Conservation (phyloP, 805 yeast genomes). For the Sungouiozyma intestinalis region DNA sequence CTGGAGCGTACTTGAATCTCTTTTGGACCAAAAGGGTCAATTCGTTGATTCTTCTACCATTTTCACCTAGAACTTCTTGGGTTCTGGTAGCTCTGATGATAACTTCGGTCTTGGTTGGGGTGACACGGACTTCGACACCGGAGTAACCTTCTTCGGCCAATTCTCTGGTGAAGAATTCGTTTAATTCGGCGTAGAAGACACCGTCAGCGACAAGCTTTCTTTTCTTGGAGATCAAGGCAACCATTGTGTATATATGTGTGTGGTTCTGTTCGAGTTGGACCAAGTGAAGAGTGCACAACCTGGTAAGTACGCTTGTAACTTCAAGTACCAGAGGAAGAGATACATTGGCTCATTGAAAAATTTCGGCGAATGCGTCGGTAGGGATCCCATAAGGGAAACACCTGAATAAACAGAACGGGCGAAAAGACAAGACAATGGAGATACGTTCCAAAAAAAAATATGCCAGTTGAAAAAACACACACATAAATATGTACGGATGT, state of each 20-base stretch:
- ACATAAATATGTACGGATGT: neutral
- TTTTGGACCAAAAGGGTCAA: constrained; percentile 94
- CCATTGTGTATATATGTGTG: constrained; percentile 23
- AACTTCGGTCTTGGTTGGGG: constrained; percentile 96
- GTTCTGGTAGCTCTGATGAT: constrained; percentile 99
- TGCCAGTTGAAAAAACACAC: neutral
- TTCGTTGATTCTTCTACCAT: constrained; percentile 99
- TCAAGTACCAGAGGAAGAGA: too few relatives aligned
- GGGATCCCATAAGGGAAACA: too few relatives aligned
- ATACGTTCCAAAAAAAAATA: too few relatives aligned
- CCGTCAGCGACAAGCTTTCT: constrained; percentile 99
- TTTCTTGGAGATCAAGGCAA: constrained; percentile 76
- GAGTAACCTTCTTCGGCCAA: constrained; percentile 99
- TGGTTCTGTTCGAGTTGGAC: constrained; percentile 6
- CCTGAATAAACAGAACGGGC: too few relatives aligned
- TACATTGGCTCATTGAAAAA: too few relatives aligned
- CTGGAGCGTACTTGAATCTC: constrained; percentile 96
- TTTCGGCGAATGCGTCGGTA: too few relatives aligned
- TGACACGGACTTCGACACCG: constrained; percentile 98
- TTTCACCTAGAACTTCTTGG: constrained; percentile 97
- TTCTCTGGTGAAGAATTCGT: constrained; percentile 99
- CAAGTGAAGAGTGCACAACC: too few relatives aligned
- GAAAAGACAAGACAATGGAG: too few relatives aligned
- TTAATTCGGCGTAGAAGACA: constrained; percentile 99
- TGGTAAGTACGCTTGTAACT: neutral